Base-by-base conservation (phyloP, 345 rosid genomes). In the Anastatica hierochuntica region DNA sequence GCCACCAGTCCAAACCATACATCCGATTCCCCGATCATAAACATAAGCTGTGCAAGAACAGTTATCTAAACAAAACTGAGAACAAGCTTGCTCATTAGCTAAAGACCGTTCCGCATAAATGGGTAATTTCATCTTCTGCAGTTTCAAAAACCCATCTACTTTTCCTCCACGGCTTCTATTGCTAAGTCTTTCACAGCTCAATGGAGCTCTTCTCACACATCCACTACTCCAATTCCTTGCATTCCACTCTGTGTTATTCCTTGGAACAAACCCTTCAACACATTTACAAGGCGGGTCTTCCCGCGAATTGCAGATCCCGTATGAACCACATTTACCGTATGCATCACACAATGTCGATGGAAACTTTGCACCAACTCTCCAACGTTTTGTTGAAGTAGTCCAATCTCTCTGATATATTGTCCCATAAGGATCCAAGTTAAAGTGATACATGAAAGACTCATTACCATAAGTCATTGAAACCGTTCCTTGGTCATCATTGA, bases 31-130 rank as follows among this genome's bases (percentile, higher is more conserved):
- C 11, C 29, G 14, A 18, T 67, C 58, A 66, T 53, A 73, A 33
- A 80, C 70, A 46, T 79, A 79, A 40, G 88, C 84, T 0, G 62
- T 41, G 15, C 82, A 82, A 8, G 81, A 72, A 59, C 84, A 76
- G 48, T 76, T 78, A n/a, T 10, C 46, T 36, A 67, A 47, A 69
- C 90, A 80, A 16, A 21, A 8, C 2, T 48, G 26, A 41, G 37
- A 57, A 56, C 86, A 83, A 14, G 29, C 12, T n/a, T 45, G 57
- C 35, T 68, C 68, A 1, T 12, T 17, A 20, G 29, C 31, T 12
- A 19, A 6, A 5, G 53, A 54, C 62, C 53, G 19, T 27, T 62
- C 62, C 2, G 75, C 69, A 34, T 39, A 52, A 51, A 66, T 70
- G 2, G 86, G 88, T 20, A 79, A 57, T 51, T 71, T 71, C 70